phyloP scores from a whole-genome alignment of 345 rosid species.

The Dimocarpus longan region DNA sequence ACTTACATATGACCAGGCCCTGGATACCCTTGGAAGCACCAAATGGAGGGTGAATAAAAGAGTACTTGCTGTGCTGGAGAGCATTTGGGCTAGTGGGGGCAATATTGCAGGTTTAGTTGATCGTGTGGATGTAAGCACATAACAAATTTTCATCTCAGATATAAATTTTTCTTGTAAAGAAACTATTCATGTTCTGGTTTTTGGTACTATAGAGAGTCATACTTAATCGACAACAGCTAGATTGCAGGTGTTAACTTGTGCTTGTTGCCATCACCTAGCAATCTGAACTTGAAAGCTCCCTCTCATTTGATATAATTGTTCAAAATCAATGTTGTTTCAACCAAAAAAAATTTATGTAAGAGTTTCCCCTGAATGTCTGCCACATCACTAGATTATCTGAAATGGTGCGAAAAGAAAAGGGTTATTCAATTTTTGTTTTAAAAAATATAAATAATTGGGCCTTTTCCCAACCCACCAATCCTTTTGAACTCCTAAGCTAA shows the following conservation, averaged over 20 bases:
- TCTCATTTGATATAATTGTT: not conserved
- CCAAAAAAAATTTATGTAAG: not conserved
- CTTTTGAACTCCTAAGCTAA: not conserved
- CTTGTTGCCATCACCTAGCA: not conserved
- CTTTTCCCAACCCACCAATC: not conserved
- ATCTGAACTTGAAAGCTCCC: conserved; percentile 1
- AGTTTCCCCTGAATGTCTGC: not conserved
- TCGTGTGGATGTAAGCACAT: conserved; percentile 77
- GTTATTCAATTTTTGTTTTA: not conserved
- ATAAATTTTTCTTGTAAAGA: conserved; percentile 6
- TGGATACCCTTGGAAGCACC: conserved; percentile 93
- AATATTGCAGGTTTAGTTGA: conserved; percentile 82
- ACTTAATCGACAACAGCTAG: not conserved
- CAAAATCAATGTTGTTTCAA: conserved; percentile 4
- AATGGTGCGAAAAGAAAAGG: not conserved
- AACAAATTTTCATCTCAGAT: conserved; percentile 8
- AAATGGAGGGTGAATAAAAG: conserved; percentile 90
- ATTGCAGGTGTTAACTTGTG: not conserved
- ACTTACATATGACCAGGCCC: conserved; percentile 54
- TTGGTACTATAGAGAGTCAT: not conserved
- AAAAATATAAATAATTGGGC: not conserved
- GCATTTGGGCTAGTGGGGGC: conserved; percentile 92
- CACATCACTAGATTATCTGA: not conserved
- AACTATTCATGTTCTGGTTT: conserved; percentile 13
- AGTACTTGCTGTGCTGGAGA: conserved; percentile 77